A percentile compares a stretch with the other conserved stretches of the same genome.
Evolutionary conservation across 2,329 filamentous ascomycete species (phyloP).

Genomic region (Fusarium gaditjirri): DNA sequence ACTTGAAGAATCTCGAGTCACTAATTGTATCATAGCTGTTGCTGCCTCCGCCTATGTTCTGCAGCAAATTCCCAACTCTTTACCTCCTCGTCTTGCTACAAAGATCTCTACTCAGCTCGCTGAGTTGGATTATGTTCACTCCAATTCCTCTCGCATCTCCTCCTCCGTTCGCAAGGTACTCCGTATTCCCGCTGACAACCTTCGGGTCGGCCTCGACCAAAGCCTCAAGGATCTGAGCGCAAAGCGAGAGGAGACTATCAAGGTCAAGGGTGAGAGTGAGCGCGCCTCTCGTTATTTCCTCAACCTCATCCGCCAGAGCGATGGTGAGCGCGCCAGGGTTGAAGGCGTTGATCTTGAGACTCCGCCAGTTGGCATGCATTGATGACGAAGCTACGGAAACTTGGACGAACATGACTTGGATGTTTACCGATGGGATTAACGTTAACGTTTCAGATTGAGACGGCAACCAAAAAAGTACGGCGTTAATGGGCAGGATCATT

Average conservation of each 20-base stretch:
- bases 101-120: slow-evolving; percentile 86
- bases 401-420: slow-evolving; percentile 16
- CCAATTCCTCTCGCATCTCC: slow-evolving; percentile 86
- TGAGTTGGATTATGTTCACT: slow-evolving; percentile 90
- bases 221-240: slow-evolving; percentile 84
- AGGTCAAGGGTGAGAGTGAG: slow-evolving; percentile 84
- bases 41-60: slow-evolving; percentile 84
- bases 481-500: slow-evolving; percentile 28
- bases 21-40: slow-evolving; percentile 63
- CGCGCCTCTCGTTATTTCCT: slow-evolving; percentile 90
- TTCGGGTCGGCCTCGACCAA: slow-evolving; percentile 84
- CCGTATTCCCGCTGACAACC: slow-evolving; percentile 85
- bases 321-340: slow-evolving; percentile 61
- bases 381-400: slow-evolving; percentile 27
- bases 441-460: slow-evolving; percentile 15
- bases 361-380: slow-evolving; percentile 55
- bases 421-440: not conserved
- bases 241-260: slow-evolving; percentile 84
- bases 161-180: slow-evolving; percentile 89
- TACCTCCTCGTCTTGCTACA: slow-evolving; percentile 83
- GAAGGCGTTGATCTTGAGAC: slow-evolving; percentile 66
- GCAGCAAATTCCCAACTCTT: slow-evolving; percentile 86
- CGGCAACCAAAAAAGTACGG: slow-evolving; percentile 25
- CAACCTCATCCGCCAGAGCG: slow-evolving; percentile 78
- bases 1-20: not conserved